Conservation (phyloP, 2,329 filamentous ascomycete genomes). For the Tolypocladium endophyticum region DNA sequence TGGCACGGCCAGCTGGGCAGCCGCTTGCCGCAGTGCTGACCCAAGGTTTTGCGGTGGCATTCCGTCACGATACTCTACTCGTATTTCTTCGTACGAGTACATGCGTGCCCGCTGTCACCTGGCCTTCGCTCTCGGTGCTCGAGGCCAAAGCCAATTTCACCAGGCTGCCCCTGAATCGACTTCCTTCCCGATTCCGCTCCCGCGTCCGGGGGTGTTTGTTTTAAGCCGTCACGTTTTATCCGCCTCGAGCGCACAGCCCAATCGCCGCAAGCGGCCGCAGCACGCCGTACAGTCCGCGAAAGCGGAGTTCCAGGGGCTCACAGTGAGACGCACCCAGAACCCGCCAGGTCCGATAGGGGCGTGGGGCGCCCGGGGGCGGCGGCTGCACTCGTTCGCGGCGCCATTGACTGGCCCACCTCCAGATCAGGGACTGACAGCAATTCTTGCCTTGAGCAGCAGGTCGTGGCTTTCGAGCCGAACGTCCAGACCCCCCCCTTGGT, state of each 20-base stretch:
- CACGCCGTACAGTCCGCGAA: not conserved
- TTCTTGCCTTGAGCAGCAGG: not conserved
- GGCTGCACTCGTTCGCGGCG: not conserved
- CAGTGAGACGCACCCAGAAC: not conserved
- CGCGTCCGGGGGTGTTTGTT: too few species aligned
- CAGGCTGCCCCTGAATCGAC: not conserved
- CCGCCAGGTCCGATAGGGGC: not conserved
- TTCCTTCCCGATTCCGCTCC: not conserved
- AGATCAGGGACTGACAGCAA: not conserved
- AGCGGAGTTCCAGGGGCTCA: not conserved
- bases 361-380: not conserved
- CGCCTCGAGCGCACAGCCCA: not conserved
- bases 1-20: too few species aligned
- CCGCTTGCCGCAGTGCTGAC: too few species aligned
- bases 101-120: too few species aligned
- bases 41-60: too few species aligned
- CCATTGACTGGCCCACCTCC: not conserved
- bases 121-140: not conserved
- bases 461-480: not conserved
- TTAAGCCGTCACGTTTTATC: not conserved
- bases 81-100: too few species aligned
- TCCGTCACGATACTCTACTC: too few species aligned
- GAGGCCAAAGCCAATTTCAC: not conserved
- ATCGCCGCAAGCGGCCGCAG: not conserved
- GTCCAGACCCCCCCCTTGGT: not conserved